These are phyloP conservation scores for Calonectria hawksworthii DNA, from an alignment of 2,329 filamentous ascomycete species.

Conservation along the genomic window DNA sequence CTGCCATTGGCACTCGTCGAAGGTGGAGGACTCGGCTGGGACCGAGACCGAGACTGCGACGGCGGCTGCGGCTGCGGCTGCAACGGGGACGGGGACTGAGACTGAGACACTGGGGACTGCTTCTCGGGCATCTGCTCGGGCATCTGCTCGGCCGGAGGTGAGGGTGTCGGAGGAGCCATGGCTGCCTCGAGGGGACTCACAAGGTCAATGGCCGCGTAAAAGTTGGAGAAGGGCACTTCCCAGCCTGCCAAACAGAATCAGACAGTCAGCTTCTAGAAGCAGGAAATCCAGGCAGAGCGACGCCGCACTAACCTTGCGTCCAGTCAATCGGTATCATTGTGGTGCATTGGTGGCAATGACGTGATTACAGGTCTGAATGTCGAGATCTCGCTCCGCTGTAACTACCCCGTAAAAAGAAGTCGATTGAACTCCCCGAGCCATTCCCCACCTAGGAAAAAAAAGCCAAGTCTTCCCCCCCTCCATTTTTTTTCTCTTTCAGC, in stretches of 20 bases:
- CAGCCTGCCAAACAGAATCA: conserved; percentile 14
- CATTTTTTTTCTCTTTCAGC: neutral
- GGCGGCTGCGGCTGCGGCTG: neutral
- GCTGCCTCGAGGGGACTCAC: conserved; percentile 22
- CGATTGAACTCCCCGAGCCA: conserved; percentile 18
- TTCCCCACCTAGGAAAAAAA: conserved; percentile 1
- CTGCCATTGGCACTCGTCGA: conserved; percentile 36
- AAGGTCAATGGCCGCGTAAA: conserved; percentile 17
- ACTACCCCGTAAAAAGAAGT: conserved; percentile 18
- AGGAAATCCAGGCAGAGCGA: conserved; percentile 22
- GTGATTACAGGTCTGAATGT: conserved; percentile 39
- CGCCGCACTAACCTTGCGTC: conserved; percentile 19
- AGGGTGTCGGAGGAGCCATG: conserved; percentile 16
- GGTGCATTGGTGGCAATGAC: conserved; percentile 34
- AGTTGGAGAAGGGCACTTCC: conserved; percentile 24
- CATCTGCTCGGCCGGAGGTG: conserved; percentile 8
- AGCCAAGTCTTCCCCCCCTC: neutral
- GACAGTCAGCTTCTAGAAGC: conserved; percentile 25
- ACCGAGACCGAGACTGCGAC: neutral
- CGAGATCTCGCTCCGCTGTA: conserved; percentile 18
- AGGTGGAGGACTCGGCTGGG: conserved; percentile 15
- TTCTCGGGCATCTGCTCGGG: neutral
- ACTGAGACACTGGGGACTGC: neutral
- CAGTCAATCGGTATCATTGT: conserved; percentile 24
- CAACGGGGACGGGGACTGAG: neutral